Percentiles rank a stretch among this genome's conserved stretches.
Conservation (phyloP, 306 rosid species). For the Vigna hirtella region DNA sequence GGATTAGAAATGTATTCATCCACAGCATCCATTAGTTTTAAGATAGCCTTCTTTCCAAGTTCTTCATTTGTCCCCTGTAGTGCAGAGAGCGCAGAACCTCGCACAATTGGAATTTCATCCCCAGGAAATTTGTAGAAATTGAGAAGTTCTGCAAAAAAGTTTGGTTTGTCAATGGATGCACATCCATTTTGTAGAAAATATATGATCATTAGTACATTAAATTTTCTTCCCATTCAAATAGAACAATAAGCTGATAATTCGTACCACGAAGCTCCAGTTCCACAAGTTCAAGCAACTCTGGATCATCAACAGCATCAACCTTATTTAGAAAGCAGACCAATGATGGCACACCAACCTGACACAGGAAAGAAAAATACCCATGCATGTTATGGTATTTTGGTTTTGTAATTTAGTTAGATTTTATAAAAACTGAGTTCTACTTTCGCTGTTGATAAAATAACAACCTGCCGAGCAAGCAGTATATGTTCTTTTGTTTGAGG, state of each 20-base stretch:
- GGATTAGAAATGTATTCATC: constrained; percentile 92
- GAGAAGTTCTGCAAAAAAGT: constrained; percentile 74
- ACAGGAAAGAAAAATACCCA: neutral
- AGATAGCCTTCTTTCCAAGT: constrained; percentile 83
- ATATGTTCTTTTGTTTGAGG: constrained; percentile 98
- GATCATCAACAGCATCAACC: constrained; percentile 89
- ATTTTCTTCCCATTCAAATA: neutral
- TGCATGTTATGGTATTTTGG: neutral
- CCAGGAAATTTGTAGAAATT: constrained; percentile 95
- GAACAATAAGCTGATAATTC: too few relatives aligned
- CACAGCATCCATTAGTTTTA: constrained; percentile 86
- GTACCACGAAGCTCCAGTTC: constrained; percentile 93
- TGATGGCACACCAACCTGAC: constrained; percentile 93
- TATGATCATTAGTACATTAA: neutral
- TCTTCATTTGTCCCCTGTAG: constrained; percentile 87
- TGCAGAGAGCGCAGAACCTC: constrained; percentile 87
- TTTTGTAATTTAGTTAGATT: constrained; percentile 2
- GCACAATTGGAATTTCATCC: constrained; percentile 91
- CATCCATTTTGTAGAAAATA: neutral
- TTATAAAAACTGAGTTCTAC: neutral
- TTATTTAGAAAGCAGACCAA: constrained; percentile 88
- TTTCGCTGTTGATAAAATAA: neutral
- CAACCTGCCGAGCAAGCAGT: constrained; percentile 88
- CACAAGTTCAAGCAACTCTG: constrained; percentile 83
- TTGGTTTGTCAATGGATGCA: constrained; percentile 35